These are phyloP conservation scores for Casuarina equisetifolia DNA, from an alignment of 306 rosid species.

Conservation along the genomic window DNA sequence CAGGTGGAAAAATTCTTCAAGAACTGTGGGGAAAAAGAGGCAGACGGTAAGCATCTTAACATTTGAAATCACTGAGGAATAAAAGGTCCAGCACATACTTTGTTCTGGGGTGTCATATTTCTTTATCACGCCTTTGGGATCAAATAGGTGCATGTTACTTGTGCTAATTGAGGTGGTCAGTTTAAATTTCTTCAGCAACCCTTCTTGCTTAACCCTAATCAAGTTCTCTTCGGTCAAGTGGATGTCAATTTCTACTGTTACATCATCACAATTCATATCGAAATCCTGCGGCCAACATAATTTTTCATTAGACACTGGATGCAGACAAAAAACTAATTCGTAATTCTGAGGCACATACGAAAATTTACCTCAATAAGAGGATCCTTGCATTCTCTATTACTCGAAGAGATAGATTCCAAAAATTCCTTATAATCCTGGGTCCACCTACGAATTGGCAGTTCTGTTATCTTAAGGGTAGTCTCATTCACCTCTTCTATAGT, in stretches of 20 bases:
- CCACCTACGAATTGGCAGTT: constrained; percentile 88
- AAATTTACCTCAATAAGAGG: constrained; percentile 68
- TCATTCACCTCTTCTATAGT: constrained; percentile 58
- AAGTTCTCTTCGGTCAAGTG: constrained; percentile 59
- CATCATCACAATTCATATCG: constrained; percentile 84
- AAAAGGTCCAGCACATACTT: constrained; percentile 42
- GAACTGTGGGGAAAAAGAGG: constrained; percentile 54
- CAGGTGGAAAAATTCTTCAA: constrained; percentile 74
- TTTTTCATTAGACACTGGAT: not conserved
- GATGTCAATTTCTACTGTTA: constrained; percentile 60
- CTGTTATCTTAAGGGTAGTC: constrained; percentile 58
- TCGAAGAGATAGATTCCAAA: constrained; percentile 67
- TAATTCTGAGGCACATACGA: not conserved
- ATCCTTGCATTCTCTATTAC: constrained; percentile 73
- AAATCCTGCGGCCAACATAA: constrained; percentile 56
- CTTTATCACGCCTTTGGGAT: constrained; percentile 73
- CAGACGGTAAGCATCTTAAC: constrained; percentile 8
- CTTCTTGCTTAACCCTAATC: constrained; percentile 63
- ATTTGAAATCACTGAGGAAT: not conserved
- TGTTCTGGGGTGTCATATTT: constrained; percentile 82
- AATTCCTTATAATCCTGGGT: constrained; percentile 92
- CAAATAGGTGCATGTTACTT: constrained; percentile 90
- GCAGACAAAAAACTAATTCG: not conserved
- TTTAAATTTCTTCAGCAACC: constrained; percentile 75
- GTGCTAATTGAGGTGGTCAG: constrained; percentile 64